phyloP scores from a whole-genome alignment of 768 basidiomycete species.

The Amylocystis lapponica region DNA sequence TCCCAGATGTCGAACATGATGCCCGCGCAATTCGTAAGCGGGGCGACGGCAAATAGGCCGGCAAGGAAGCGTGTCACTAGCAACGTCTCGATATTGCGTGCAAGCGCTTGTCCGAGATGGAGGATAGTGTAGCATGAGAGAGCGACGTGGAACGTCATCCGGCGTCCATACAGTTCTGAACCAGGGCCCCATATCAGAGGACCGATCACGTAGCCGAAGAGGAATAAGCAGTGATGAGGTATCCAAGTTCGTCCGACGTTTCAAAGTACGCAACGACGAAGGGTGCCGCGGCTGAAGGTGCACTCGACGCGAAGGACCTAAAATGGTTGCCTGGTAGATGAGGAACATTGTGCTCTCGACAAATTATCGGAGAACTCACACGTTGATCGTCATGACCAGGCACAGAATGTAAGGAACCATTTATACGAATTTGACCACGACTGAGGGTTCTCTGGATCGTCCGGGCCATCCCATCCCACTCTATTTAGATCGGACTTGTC shows the following conservation, averaged over 20 bases:
- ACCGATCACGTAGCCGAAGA: conserved; percentile 34
- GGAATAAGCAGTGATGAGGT: conserved; percentile 47
- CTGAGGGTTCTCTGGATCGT: conserved; percentile 53
- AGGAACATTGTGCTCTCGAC: not conserved
- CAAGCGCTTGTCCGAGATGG: conserved; percentile 55
- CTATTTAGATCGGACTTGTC: conserved; percentile 27
- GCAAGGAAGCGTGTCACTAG: conserved; percentile 56
- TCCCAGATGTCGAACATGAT: conserved; percentile 57
- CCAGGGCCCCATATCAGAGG: conserved; percentile 58
- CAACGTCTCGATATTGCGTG: conserved; percentile 51
- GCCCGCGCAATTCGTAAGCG: conserved; percentile 53
- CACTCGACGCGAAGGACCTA: conserved; percentile 58
- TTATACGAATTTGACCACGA: conserved; percentile 43
- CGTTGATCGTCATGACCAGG: conserved; percentile 47
- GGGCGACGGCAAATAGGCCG: conserved; percentile 60
- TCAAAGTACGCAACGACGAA: conserved; percentile 35
- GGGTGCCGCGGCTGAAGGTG: conserved; percentile 37
- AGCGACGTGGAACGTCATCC: conserved; percentile 43
- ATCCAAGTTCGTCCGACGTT: conserved; percentile 36
- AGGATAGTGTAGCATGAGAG: conserved; percentile 50
- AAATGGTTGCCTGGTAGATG: not conserved
- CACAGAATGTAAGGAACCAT: conserved; percentile 42
- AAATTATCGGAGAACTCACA: conserved; percentile 27
- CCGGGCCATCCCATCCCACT: conserved; percentile 47
- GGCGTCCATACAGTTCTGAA: conserved; percentile 52